These are phyloP conservation scores for Fusarium sp. DNA, from an alignment of 2,329 filamentous ascomycete species.

Conservation along the genomic window DNA sequence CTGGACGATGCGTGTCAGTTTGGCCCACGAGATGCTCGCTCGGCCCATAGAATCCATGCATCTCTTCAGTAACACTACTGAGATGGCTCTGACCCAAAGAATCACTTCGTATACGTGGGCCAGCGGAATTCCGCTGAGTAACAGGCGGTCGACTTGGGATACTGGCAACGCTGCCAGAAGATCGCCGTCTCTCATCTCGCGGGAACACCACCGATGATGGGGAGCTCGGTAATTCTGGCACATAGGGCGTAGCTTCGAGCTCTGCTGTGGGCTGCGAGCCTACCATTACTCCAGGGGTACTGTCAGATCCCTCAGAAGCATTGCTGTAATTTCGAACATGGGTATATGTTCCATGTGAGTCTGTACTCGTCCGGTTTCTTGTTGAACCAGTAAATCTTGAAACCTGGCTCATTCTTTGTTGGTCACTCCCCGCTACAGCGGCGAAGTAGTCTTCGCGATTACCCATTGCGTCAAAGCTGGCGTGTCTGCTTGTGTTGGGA, in stretches of 20 bases:
- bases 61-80: slow-evolving; percentile 57
- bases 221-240: slow-evolving; percentile 54
- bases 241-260: slow-evolving; percentile 52
- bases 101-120: slow-evolving; percentile 43
- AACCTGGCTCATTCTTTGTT: slow-evolving; percentile 36
- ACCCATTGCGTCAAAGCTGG: slow-evolving; percentile 47
- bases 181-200: slow-evolving; percentile 46
- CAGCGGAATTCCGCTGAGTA: slow-evolving; percentile 46
- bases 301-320: slow-evolving; percentile 57
- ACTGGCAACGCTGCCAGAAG: slow-evolving; percentile 41
- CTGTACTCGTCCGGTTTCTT: slow-evolving; percentile 50
- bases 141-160: slow-evolving; percentile 42
- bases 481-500: slow-evolving; percentile 44
- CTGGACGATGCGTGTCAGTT: slow-evolving; percentile 48
- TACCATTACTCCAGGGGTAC: slow-evolving; percentile 45
- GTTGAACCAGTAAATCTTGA: slow-evolving; percentile 41
- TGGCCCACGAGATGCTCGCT: slow-evolving; percentile 56
- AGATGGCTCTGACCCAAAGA: slow-evolving; percentile 41
- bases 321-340: slow-evolving; percentile 59
- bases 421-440: slow-evolving; percentile 1
- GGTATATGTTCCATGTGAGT: slow-evolving; percentile 53
- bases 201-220: slow-evolving; percentile 38
- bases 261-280: slow-evolving; percentile 45
- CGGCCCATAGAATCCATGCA: slow-evolving; percentile 63
- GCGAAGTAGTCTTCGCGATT: slow-evolving; percentile 50